phyloP scores from a whole-genome alignment of 78 protist species.

The Capsaspora owczarzaki region DNA sequence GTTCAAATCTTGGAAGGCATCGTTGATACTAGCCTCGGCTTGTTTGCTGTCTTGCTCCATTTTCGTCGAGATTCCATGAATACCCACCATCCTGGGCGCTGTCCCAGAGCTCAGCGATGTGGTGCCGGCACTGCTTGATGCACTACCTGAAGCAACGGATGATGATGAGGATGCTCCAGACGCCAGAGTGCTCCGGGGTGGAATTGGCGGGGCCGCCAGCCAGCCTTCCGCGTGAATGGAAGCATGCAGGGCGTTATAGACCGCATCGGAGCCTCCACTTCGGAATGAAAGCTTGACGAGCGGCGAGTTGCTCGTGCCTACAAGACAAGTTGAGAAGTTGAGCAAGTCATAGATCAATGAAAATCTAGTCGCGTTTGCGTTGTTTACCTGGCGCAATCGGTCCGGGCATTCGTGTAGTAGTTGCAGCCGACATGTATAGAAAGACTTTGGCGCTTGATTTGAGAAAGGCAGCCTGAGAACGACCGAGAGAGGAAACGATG shows the following conservation, averaged over 20 bases:
- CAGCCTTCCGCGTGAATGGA: neutral
- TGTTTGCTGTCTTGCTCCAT: neutral
- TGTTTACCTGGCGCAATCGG: neutral
- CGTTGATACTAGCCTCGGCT: neutral
- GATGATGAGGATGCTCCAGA: neutral
- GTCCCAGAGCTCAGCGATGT: no score
- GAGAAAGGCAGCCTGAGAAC: neutral
- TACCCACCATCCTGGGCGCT: neutral
- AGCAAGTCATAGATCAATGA: no score
- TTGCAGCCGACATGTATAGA: neutral
- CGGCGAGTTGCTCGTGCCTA: no score
- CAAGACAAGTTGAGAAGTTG: no score
- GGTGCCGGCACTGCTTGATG: no score
- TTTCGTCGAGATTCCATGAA: neutral
- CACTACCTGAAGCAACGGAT: no score
- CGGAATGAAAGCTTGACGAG: neutral
- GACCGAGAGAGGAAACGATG: no score
- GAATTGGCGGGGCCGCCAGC: neutral
- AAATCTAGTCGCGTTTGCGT: neutral
- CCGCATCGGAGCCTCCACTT: neutral
- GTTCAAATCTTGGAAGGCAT: constrained; percentile 15
- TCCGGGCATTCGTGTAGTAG: neutral
- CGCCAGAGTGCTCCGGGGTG: neutral
- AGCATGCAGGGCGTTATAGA: neutral
- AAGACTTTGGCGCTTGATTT: neutral